Evolutionary conservation across 2,329 filamentous ascomycete species (phyloP), one percentile per base, ranked within the genome.

Genomic region (Arthrobotrys sphaeroides): DNA sequence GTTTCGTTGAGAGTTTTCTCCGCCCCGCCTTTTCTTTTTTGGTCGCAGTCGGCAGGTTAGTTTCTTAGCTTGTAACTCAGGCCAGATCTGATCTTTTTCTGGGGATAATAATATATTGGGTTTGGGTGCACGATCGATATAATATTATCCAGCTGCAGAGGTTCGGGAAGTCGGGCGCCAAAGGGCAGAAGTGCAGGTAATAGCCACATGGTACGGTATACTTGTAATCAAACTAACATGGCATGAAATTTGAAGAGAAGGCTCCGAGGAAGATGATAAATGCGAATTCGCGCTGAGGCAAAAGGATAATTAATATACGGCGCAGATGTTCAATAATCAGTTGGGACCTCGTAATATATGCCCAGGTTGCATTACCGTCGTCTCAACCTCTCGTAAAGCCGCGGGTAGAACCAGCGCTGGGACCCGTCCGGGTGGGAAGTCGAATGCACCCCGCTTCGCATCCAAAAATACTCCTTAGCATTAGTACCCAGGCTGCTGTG

Each of bases 381-480:
- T 1, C 36, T 40, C 40, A 12, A 49, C 22, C 45, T n/a, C 45
- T 49, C 24, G 22, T 26, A 49, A 49, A 49, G 28, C n/a, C 24
- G 45, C 45, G 45, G 45, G 45, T 49, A 49, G 45, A 49, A 24
- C 9, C 2, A 45, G 20, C n/a, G n/a, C n/a, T 45, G 42, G 42
- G 7, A 22, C 18, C 24, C 3, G 42, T 13, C 20, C 28, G 45
- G 24, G 12, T 49, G 45, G 28, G 47, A 40, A 40, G n/a, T 16
- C 22, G 28, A 42, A 60, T 61, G 65, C 65, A 61, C 65, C 65
- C 65, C 65, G 65, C 65, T 69, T 68, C 61, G 33, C 61, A 53
- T 55, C 61, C 61, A 65, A 65, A 65, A 65, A 66, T 66, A 66
- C n/a, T n/a, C n/a, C n/a, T n/a, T n/a, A n/a, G n/a, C n/a, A n/a